These are phyloP conservation scores for Ceratopteris richardii DNA, from an alignment of 75 land plant species.

Conservation along the genomic window DNA sequence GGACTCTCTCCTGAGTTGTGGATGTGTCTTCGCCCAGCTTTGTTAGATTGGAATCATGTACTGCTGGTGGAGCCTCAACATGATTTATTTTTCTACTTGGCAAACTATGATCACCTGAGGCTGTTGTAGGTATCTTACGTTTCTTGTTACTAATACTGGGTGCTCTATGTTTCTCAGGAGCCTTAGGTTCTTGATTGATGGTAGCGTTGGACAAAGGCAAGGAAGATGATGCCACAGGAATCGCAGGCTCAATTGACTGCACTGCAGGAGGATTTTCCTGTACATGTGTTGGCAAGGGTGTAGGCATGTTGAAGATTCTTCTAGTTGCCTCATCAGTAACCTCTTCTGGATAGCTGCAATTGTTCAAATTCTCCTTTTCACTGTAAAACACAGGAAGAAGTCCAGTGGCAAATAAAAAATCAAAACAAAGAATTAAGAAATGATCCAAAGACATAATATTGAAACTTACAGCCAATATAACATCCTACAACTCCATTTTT, in stretches of 20 bases:
- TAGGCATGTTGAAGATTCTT: slow-evolving; percentile 16
- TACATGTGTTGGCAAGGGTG: slow-evolving; percentile 18
- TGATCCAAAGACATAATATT: not conserved
- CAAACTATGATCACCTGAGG: not conserved
- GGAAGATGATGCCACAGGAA: slow-evolving; percentile 6
- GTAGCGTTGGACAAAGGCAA: slow-evolving; percentile 15
- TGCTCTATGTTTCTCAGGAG: not conserved
- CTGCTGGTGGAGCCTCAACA: slow-evolving; percentile 11
- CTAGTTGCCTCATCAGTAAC: slow-evolving; percentile 62
- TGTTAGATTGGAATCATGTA: not conserved
- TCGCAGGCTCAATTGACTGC: slow-evolving; percentile 7
- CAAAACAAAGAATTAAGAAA: too few species aligned
- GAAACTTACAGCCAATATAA: slow-evolving; percentile 91
- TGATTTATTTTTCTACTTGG: slow-evolving; percentile 16
- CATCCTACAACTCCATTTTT: slow-evolving; percentile 83
- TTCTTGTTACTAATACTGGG: not conserved
- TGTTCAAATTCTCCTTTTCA: slow-evolving; percentile 76
- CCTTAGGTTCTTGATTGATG: slow-evolving; percentile 5
- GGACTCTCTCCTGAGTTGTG: not conserved
- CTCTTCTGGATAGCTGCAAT: slow-evolving; percentile 55
- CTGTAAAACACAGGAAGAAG: slow-evolving; percentile 1
- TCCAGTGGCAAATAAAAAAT: not conserved
- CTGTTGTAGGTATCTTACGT: not conserved
- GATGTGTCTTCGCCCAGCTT: slow-evolving; percentile 5
- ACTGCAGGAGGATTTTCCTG: slow-evolving; percentile 22